Evolutionary conservation across 768 basidiomycete genomes (phyloP).

Genomic region (Mycena rosella): DNA sequence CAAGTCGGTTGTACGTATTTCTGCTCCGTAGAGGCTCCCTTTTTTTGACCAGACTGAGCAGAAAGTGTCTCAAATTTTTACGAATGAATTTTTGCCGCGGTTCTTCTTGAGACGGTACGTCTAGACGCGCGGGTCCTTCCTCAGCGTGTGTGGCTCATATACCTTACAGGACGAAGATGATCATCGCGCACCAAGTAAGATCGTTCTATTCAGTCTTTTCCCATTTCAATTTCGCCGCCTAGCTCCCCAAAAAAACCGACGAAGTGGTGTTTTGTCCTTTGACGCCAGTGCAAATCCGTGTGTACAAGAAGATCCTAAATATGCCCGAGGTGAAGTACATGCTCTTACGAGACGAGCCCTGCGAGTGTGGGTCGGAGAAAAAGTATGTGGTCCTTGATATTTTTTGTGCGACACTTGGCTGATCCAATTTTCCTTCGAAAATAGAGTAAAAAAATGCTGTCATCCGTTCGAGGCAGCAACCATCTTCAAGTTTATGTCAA

Average conservation of each 20-base stretch:
- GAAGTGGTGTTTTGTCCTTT: conserved; percentile 95
- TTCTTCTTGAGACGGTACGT: conserved; percentile 50
- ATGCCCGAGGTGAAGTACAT: conserved; percentile 78
- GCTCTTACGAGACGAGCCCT: conserved; percentile 76
- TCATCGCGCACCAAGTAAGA: conserved; percentile 75
- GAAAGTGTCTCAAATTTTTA: conserved; percentile 73
- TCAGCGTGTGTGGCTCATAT: conserved; percentile 28
- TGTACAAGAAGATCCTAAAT: conserved; percentile 80
- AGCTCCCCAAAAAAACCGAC: conserved; percentile 92
- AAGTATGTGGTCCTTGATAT: conserved; percentile 59
- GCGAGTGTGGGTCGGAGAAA: conserved; percentile 72
- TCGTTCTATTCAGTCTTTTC: conserved; percentile 3
- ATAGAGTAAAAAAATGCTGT: conserved; percentile 59
- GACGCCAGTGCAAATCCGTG: conserved; percentile 73
- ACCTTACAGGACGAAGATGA: conserved; percentile 73
- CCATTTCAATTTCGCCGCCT: background rate
- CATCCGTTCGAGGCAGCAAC: conserved; percentile 66
- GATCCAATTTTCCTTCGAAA: conserved; percentile 4
- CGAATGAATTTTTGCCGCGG: conserved; percentile 76
- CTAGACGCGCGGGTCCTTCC: too few relatives aligned
- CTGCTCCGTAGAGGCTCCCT: background rate
- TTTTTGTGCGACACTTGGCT: conserved; percentile 8
- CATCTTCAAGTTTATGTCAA: conserved; percentile 82
- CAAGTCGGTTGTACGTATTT: conserved; percentile 59
- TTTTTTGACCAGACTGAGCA: conserved; percentile 40